Percentiles rank a stretch among this genome's conserved stretches.
Evolutionary conservation across 345 rosid species (phyloP).

Genomic region (Dipteronia dyeriana): DNA sequence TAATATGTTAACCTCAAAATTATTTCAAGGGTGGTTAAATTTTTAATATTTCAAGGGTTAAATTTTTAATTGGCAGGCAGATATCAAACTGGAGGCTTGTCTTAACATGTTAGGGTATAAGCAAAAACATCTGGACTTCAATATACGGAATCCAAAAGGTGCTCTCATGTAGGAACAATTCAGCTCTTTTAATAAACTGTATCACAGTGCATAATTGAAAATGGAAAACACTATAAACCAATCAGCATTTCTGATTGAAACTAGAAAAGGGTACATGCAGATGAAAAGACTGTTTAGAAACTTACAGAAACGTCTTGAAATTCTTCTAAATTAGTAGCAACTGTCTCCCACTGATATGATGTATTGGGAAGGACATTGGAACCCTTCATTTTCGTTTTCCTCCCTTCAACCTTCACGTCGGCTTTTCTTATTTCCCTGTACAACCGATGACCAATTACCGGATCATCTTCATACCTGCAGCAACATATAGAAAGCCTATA

Average conservation of each 20-base stretch:
- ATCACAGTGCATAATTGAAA: not conserved
- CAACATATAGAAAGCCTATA: constrained; percentile 26
- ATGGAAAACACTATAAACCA: not conserved
- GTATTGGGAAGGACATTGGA: constrained; percentile 67
- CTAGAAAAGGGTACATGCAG: not conserved
- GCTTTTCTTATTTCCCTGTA: constrained; percentile 90
- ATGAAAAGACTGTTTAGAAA: constrained; percentile 17
- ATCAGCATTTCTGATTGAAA: too few species aligned
- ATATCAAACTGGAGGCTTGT: too few species aligned
- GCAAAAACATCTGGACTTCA: too few species aligned
- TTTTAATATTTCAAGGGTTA: too few species aligned
- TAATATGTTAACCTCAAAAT: too few species aligned
- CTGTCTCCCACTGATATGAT: constrained; percentile 94
- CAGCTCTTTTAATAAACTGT: not conserved
- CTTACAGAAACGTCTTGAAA: constrained; percentile 85
- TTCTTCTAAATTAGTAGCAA: constrained; percentile 96
- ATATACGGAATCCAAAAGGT: not conserved
- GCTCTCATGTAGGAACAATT: not conserved
- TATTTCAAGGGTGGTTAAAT: too few species aligned
- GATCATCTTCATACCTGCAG: constrained; percentile 96
- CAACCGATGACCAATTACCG: constrained; percentile 85
- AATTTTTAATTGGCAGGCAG: too few species aligned
- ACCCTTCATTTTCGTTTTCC: constrained; percentile 79
- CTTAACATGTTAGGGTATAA: too few species aligned
- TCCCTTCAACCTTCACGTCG: constrained; percentile 74